Percentiles rank a stretch among this genome's conserved stretches.
These are phyloP conservation scores for Glomus cerebriforme DNA, from an alignment of 192 early-diverging fungal genomes.

Conservation along the genomic window DNA sequence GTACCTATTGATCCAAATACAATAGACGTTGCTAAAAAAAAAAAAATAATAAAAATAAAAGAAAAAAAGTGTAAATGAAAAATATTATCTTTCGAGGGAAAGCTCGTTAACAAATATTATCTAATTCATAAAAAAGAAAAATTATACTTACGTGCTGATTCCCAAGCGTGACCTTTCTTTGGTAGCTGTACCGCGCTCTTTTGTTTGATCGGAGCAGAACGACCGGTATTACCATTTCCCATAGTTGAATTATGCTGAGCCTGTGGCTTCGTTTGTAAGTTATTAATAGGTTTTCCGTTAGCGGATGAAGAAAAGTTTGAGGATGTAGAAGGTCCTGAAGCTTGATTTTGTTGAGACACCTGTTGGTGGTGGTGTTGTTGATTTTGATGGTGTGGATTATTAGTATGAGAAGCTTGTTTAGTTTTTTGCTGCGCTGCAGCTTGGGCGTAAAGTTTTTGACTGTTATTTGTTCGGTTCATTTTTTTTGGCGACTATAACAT, in stretches of 20 bases:
- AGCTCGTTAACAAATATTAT: too few species aligned
- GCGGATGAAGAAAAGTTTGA: slow-evolving; percentile 23
- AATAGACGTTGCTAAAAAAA: neutral
- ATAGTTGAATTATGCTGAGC: slow-evolving; percentile 11
- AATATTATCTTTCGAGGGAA: too few species aligned
- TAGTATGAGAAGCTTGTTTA: slow-evolving; percentile 14
- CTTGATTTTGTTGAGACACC: slow-evolving; percentile 25
- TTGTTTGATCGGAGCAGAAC: neutral
- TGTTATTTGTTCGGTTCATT: slow-evolving; percentile 32
- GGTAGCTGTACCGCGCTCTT: neutral
- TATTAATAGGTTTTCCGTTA: slow-evolving; percentile 32
- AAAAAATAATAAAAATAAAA: neutral
- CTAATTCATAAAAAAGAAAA: too few species aligned
- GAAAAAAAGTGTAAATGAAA: too few species aligned
- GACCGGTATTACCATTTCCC: slow-evolving; percentile 11
- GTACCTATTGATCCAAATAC: slow-evolving; percentile 28
- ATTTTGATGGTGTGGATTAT: slow-evolving; percentile 11
- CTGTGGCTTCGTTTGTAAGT: slow-evolving; percentile 29
- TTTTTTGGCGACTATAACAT: slow-evolving; percentile 26
- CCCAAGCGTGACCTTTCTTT: neutral
- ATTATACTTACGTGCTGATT: neutral
- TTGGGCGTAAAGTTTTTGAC: slow-evolving; percentile 21
- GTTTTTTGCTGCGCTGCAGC: slow-evolving; percentile 34
- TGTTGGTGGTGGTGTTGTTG: slow-evolving; percentile 24
- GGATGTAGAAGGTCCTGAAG: neutral